These are phyloP conservation scores for Colletotrichum graminicola DNA, from an alignment of 2,329 filamentous ascomycete genomes.

Conservation along the genomic window DNA sequence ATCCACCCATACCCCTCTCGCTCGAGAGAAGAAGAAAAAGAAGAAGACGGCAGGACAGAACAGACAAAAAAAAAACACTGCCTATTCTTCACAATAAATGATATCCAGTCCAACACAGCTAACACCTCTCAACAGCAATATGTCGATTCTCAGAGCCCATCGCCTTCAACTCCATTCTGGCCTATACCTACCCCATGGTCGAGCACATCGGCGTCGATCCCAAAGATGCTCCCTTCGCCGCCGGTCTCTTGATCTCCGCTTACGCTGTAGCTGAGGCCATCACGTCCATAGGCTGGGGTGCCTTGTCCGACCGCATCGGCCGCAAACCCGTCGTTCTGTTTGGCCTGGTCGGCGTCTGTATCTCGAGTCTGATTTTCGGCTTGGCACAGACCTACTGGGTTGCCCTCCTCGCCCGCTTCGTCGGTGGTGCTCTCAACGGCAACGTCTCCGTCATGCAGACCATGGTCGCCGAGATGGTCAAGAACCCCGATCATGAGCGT, in stretches of 20 bases:
- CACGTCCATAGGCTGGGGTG: conserved; percentile 58
- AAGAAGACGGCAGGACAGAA: neutral
- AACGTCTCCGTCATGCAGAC: conserved; percentile 58
- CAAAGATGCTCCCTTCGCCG: conserved; percentile 59
- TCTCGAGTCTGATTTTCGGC: conserved; percentile 58
- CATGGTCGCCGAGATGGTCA: conserved; percentile 58
- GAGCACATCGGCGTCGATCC: conserved; percentile 53
- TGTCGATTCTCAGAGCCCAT: conserved; percentile 61
- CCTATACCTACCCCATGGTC: conserved; percentile 59
- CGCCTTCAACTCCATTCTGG: conserved; percentile 60
- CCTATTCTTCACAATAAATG: neutral
- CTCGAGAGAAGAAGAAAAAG: neutral
- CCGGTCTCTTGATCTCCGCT: conserved; percentile 61
- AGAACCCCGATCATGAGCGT: conserved; percentile 56
- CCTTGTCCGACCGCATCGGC: conserved; percentile 56
- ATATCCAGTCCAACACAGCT: conserved; percentile 3
- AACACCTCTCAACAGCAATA: conserved; percentile 50
- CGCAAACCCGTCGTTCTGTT: conserved; percentile 49
- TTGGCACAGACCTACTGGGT: conserved; percentile 57
- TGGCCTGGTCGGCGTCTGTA: conserved; percentile 49
- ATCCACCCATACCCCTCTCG: neutral
- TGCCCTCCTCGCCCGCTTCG: conserved; percentile 55
- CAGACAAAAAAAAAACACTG: neutral
- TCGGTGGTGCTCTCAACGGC: conserved; percentile 56
- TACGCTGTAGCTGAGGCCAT: conserved; percentile 58